Conservation (phyloP, 805 yeast genomes). For the Barnettozyma pratensis region DNA sequence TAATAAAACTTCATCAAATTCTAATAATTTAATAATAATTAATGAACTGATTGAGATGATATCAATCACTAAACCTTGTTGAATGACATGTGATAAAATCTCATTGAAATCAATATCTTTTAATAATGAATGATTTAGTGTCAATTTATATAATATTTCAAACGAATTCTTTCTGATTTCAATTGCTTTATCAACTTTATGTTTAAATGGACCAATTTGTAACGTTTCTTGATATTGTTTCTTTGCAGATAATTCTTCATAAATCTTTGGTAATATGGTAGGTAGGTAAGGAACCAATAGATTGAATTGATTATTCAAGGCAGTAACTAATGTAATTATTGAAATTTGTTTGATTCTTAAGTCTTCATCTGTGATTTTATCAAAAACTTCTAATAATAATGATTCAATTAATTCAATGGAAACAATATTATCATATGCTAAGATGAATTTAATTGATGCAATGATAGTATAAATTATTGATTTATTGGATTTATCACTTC, state of each 20-base stretch:
- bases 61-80: constrained; percentile 35
- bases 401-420: constrained; percentile 21
- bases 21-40: constrained; percentile 22
- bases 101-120: constrained; percentile 28
- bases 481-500: constrained; percentile 15
- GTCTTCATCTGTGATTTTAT: constrained; percentile 30
- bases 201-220: constrained; percentile 85
- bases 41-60: constrained; percentile 23
- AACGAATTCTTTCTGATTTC: constrained; percentile 68
- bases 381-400: constrained; percentile 18
- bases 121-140: constrained; percentile 19
- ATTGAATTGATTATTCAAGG: constrained; percentile 50
- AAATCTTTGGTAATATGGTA: constrained; percentile 44
- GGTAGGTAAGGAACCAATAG: constrained; percentile 42
- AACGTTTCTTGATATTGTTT: constrained; percentile 57
- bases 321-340: constrained; percentile 52
- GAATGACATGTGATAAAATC: constrained; percentile 31
- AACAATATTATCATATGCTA: constrained; percentile 28
- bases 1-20: constrained; percentile 23
- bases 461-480: constrained; percentile 24
- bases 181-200: constrained; percentile 72
- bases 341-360: constrained; percentile 58
- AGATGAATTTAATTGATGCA: constrained; percentile 32
- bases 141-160: constrained; percentile 59
- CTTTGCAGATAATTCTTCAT: constrained; percentile 49